Percentiles rank a stretch among this genome's conserved stretches.
Conservation (phyloP, 306 rosid genomes). For the Biancaea sappan region DNA sequence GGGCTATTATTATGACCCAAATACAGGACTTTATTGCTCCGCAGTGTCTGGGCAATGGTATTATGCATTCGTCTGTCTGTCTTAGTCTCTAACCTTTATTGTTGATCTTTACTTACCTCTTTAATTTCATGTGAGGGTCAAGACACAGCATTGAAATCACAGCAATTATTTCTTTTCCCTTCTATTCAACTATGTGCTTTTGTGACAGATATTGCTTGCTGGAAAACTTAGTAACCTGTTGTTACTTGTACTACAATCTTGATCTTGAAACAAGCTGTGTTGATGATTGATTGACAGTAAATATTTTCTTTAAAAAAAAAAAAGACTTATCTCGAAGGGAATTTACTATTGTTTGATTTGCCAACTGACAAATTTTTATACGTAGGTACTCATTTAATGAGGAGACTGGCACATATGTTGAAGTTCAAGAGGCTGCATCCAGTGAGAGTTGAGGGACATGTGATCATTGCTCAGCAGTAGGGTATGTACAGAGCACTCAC, state of each 20-base stretch:
- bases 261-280: conserved; percentile 9
- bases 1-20: conserved; percentile 57
- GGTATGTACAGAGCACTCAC: conserved; percentile 26
- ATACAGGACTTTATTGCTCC: conserved; percentile 60
- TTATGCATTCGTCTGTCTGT: conserved; percentile 22
- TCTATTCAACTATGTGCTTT: neutral
- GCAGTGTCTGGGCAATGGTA: conserved; percentile 75
- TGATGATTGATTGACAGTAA: conserved; percentile 10
- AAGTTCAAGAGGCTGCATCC: conserved; percentile 50
- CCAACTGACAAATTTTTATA: conserved; percentile 25
- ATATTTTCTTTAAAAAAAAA: neutral
- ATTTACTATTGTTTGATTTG: neutral
- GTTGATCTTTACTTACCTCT: neutral
- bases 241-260: neutral
- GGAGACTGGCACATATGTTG: conserved; percentile 65
- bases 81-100: neutral
- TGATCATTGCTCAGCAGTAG: conserved; percentile 23
- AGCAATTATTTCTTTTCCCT: neutral
- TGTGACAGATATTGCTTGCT: conserved; percentile 15
- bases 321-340: neutral
- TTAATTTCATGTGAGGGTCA: neutral
- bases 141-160: neutral
- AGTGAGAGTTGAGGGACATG: conserved; percentile 34
- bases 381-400: conserved; percentile 57
- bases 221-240: conserved; percentile 4